Percentiles rank a stretch among this genome's conserved stretches.
Evolutionary conservation across 257 asterid genomes (phyloP).

Genomic region (Nicotiana attenuata): DNA sequence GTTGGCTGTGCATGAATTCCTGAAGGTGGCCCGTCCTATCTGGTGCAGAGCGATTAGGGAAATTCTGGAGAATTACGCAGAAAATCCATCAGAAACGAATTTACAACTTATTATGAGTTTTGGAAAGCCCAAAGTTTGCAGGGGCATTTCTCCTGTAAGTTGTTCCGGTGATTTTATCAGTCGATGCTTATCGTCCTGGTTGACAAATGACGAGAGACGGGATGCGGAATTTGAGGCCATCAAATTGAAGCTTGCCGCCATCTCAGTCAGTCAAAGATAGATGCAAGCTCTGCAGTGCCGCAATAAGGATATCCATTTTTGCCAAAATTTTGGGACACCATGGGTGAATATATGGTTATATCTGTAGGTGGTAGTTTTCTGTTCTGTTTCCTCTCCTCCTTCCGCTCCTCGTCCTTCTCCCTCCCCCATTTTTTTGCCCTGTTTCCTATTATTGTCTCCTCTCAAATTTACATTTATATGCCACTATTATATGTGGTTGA

Average conservation of each 20-base stretch:
- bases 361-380: neutral
- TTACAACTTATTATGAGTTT: slow-evolving; percentile 51
- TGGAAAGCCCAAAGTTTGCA: slow-evolving; percentile 30
- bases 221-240: slow-evolving; percentile 49
- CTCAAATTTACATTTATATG: neutral
- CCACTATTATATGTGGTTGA: neutral
- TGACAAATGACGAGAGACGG: slow-evolving; percentile 66
- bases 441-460: neutral
- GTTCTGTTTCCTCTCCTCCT: neutral
- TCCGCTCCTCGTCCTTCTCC: neutral
- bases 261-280: slow-evolving; percentile 8
- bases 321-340: neutral
- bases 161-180: slow-evolving; percentile 46
- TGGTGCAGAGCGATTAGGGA: slow-evolving; percentile 67
- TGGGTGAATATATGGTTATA: neutral
- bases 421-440: neutral
- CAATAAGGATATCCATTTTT: neutral
- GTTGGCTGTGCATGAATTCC: slow-evolving; percentile 63
- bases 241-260: slow-evolving; percentile 41
- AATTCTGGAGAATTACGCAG: slow-evolving; percentile 45
- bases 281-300: neutral
- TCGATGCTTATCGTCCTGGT: slow-evolving; percentile 51
- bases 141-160: slow-evolving; percentile 16
- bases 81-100: slow-evolving; percentile 59
- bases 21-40: slow-evolving; percentile 78